These are phyloP conservation scores for Exsudoporus frostii DNA, from an alignment of 768 basidiomycete genomes.

Conservation along the genomic window DNA sequence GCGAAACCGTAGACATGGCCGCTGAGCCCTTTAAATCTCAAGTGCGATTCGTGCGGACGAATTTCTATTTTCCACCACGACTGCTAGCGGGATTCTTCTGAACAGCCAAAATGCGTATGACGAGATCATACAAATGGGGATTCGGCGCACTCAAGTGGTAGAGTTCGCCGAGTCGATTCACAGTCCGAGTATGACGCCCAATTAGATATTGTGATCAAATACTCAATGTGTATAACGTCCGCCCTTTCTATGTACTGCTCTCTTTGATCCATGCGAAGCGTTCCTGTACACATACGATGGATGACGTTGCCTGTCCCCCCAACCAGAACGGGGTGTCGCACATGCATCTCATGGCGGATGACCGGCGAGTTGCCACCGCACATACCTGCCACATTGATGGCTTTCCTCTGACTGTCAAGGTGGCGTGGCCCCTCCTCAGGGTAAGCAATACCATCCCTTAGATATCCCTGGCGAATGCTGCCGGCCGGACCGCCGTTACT, in stretches of 20 bases:
- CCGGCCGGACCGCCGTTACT: conserved; percentile 12
- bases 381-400: conserved; percentile 18
- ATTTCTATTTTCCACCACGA: conserved; percentile 18
- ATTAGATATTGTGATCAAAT: conserved; percentile 21
- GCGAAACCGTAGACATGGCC: conserved; percentile 22
- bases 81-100: conserved; percentile 22
- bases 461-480: conserved; percentile 14
- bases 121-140: conserved; percentile 26
- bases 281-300: conserved; percentile 18
- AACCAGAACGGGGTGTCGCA: conserved; percentile 11
- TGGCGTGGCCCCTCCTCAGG: conserved; percentile 19
- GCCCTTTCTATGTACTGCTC: conserved; percentile 15
- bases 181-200: conserved; percentile 13
- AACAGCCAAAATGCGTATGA: conserved; percentile 14
- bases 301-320: conserved; percentile 24
- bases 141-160: conserved; percentile 17
- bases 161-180: conserved; percentile 23
- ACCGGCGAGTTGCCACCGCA: conserved; percentile 25
- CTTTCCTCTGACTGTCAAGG: conserved; percentile 16
- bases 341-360: conserved; percentile 18
- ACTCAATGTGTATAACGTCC: conserved; percentile 24
- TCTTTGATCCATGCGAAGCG: conserved; percentile 26
- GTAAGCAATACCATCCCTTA: conserved; percentile 13
- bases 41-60: conserved; percentile 22
- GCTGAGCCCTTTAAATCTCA: conserved; percentile 23